Base-by-base conservation (phyloP, 1,284 basidiomycete species). In the Microbotryum scabiosae region DNA sequence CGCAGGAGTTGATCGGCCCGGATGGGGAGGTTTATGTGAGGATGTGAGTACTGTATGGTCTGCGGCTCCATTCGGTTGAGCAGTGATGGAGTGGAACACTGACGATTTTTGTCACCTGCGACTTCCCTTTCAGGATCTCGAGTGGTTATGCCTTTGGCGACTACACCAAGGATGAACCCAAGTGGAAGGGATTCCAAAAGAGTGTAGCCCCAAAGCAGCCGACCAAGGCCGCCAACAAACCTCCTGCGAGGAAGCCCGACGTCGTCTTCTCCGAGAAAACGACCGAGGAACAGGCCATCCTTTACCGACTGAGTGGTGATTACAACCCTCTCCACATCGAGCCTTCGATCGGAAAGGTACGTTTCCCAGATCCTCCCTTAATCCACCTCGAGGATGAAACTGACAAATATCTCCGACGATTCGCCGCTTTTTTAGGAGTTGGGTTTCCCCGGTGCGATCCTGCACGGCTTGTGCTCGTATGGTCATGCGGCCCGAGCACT, bases 301-400 rank as follows among this genome's bases (percentile, higher is more conserved):
- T 86, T 55, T 90, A 88, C 77, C 83, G 88, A 28, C 81, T 90
- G 43, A 65, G 8, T 68, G 63, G 59, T 64, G 88, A 90, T 75
- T 90, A 88, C 75, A 90, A 90, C 74, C 85, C 85, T 21, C 79
- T 90, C 14, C 88, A 90, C 75, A 86, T 90, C 63, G 85, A 87
- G 56, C 51, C 78, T 71, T 8, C 46, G 5, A 59, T 62, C 48
- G 64, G 57, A 26, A 57, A 57, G 30, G 36, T 41, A 21, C 14
- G 47, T 26, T 18, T 56, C 16, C 10, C 14, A 10, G 18, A 26
- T 45, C 25, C 12, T 45, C 18, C 30, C 48, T 57, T 21, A 56
- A 88, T 74, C 86, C 88, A 2, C 75, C 71, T 21, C 4, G 36
- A 18, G 36, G 12, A 12, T 41, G 36, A 18, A 41, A 12, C 36